A percentile compares a stretch with the other conserved stretches of the same genome.
phyloP scores from a whole-genome alignment of 2,329 filamentous ascomycete species.

The Talaromyces albobiverticillius region DNA sequence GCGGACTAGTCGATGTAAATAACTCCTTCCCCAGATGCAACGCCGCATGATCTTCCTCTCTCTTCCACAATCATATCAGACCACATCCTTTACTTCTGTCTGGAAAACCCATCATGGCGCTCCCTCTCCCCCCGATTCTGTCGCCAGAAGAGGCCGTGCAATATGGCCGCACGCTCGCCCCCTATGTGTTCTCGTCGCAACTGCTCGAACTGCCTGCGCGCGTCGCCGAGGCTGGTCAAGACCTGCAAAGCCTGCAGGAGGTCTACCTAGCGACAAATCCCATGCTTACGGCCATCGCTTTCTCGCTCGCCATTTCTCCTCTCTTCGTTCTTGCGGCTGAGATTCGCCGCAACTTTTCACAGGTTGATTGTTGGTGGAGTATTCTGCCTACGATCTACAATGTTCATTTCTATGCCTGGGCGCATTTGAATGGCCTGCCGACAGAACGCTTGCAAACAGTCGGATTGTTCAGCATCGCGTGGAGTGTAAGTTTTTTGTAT shows the following conservation, averaged over 20 bases:
- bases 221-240: constrained; percentile 57
- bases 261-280: constrained; percentile 87
- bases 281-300: constrained; percentile 69
- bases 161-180: constrained; percentile 70
- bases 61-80: neutral
- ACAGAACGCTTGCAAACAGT: constrained; percentile 70
- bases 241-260: constrained; percentile 64
- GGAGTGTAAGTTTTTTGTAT: constrained; percentile 63
- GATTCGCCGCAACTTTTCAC: constrained; percentile 91
- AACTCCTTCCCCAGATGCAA: neutral
- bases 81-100: too few relatives aligned
- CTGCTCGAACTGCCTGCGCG: constrained; percentile 67
- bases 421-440: constrained; percentile 68
- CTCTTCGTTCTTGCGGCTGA: constrained; percentile 76
- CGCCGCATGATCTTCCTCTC: neutral
- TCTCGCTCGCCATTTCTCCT: constrained; percentile 67
- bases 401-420: constrained; percentile 79
- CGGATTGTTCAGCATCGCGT: constrained; percentile 67
- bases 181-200: constrained; percentile 62
- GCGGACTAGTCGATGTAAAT: neutral
- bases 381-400: constrained; percentile 84
- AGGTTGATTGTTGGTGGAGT: constrained; percentile 91
- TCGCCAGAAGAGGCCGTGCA: constrained; percentile 72
- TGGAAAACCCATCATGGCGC: constrained; percentile 63
- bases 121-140: constrained; percentile 64